Base-by-base conservation (phyloP, 129 eudicot species). In the Daucus carota region DNA sequence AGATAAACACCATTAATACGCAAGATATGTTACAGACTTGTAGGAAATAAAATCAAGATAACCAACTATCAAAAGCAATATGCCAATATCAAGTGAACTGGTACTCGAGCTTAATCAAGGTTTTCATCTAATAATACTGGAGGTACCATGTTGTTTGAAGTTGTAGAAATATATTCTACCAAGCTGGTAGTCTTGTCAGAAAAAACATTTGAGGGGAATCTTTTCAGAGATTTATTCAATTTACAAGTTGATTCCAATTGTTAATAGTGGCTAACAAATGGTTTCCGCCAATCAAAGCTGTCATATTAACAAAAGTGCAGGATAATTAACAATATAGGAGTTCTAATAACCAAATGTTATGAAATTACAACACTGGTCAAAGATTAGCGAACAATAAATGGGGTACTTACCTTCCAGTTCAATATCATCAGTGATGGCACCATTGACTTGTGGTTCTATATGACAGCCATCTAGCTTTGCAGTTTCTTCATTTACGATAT, bases 331-430 rank as follows among this genome's bases (percentile, higher is more conserved):
- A 26, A 60, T 60, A 12, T 65, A 65, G n/a, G 72, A 33, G 15
- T 66, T 15, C 33, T 16, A 66, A 33, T 16, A 48, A 46, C 44
- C 22, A 17, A 4, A 16, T 36, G 44, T 44, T 57, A 7, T 7
- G 36, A 24, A 28, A 14, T 43, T 1, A 47, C 18, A 6, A 18
- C 6, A 40, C 14, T 5, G 17, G 11, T 73, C 6, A 9, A 33
- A 6, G 32, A 31, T n/a, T 48, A 24, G 40, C 8, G 31, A 75
- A 75, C 32, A 26, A 41, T 31, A 72, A 36, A 63, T 18, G 11
- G 8, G 6, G 44, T 46, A 75, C 81, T 1, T 78, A 91, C 98
- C 99, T 91, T 91, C 96, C 85, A 88, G 65, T n/a, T 57, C 65
- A 57, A n/a, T 88, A 38, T 86, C 87, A 72, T 80, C 80, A 9